These are phyloP conservation scores for Aureobasidium pullulans DNA, from an alignment of 2,329 filamentous ascomycete species.

Conservation along the genomic window DNA sequence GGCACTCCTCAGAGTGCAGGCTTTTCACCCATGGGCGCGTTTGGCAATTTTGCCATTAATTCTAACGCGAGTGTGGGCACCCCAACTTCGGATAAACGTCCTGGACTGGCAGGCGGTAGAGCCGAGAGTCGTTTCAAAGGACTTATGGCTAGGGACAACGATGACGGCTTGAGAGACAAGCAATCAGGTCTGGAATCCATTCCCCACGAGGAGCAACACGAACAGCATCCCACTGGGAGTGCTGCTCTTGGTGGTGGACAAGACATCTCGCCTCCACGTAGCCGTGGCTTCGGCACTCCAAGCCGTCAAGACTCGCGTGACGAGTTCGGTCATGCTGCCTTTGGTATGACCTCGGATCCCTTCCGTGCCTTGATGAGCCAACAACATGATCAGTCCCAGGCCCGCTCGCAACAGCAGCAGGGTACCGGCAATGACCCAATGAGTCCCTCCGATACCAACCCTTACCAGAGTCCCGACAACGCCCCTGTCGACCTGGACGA, in stretches of 20 bases:
- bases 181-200: slow-evolving; percentile 46
- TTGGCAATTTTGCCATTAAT: slow-evolving; percentile 78
- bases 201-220: slow-evolving; percentile 50
- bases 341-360: slow-evolving; percentile 51
- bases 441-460: slow-evolving; percentile 93
- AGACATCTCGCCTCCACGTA: slow-evolving; percentile 53
- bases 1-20: slow-evolving; percentile 53
- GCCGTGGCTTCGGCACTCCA: slow-evolving; percentile 36
- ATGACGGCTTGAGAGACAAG: slow-evolving; percentile 55
- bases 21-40: slow-evolving; percentile 70
- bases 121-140: slow-evolving; percentile 82
- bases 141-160: slow-evolving; percentile 71
- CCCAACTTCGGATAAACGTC: slow-evolving; percentile 62
- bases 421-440: slow-evolving; percentile 56
- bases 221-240: slow-evolving; percentile 57
- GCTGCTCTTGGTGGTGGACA: slow-evolving; percentile 69
- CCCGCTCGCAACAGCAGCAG: slow-evolving; percentile 34
- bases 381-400: slow-evolving; percentile 49
- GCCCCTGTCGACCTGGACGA: slow-evolving; percentile 57
- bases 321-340: slow-evolving; percentile 52
- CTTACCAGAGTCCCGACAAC: slow-evolving; percentile 82
- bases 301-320: slow-evolving; percentile 47
- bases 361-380: slow-evolving; percentile 47
- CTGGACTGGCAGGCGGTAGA: slow-evolving; percentile 56
- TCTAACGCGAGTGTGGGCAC: slow-evolving; percentile 40